These are phyloP conservation scores for Neodidymelliopsis sp. DNA, from an alignment of 2,329 filamentous ascomycete species.

Conservation along the genomic window DNA sequence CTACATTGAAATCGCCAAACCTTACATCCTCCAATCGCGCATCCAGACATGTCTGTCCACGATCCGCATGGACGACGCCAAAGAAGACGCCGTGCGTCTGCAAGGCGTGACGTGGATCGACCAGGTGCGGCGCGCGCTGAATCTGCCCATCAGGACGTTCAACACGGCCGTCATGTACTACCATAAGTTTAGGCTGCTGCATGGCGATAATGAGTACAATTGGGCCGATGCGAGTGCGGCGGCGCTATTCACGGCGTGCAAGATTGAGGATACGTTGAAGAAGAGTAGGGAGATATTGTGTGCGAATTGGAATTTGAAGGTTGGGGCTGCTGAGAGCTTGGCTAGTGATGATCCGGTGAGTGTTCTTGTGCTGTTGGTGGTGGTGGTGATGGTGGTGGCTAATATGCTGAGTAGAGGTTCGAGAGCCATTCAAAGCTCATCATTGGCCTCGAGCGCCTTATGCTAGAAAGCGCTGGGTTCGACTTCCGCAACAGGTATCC, in stretches of 20 bases:
- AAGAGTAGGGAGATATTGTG: slow-evolving; percentile 94
- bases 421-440: slow-evolving; percentile 80
- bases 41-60: slow-evolving; percentile 76
- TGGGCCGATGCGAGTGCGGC: slow-evolving; percentile 85
- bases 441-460: slow-evolving; percentile 88
- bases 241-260: slow-evolving; percentile 90
- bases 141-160: slow-evolving; percentile 87
- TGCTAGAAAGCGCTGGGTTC: slow-evolving; percentile 91
- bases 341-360: slow-evolving; percentile 85
- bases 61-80: slow-evolving; percentile 74
- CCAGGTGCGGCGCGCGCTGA: slow-evolving; percentile 77
- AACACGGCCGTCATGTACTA: slow-evolving; percentile 92
- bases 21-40: slow-evolving; percentile 83
- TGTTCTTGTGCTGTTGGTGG: too few relatives aligned
- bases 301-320: slow-evolving; percentile 86
- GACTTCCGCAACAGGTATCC: slow-evolving; percentile 92
- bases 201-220: slow-evolving; percentile 85
- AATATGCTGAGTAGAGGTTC: too few relatives aligned
- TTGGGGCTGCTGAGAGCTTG: slow-evolving; percentile 68
- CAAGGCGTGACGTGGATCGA: slow-evolving; percentile 92
- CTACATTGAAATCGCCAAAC: slow-evolving; percentile 70
- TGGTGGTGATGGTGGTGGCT: slow-evolving; percentile 58
- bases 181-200: slow-evolving; percentile 88
- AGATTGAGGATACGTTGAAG: slow-evolving; percentile 97
- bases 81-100: slow-evolving; percentile 81